phyloP scores from a whole-genome alignment of 2,329 filamentous ascomycete genomes.

The Fonsecaea multimorphosa region DNA sequence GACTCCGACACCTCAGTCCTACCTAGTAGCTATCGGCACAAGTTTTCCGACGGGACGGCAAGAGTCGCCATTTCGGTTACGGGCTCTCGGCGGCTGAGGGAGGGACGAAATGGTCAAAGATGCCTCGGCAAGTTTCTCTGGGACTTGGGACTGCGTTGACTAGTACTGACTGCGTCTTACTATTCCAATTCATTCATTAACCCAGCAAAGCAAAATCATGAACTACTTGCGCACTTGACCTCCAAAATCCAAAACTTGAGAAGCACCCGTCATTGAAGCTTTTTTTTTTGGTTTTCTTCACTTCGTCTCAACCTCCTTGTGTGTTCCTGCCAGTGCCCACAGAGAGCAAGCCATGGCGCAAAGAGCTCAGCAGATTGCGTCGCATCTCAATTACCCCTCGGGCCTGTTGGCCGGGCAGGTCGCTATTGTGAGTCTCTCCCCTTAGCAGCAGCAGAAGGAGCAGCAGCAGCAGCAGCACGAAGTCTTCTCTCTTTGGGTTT shows the following conservation, averaged over 20 bases:
- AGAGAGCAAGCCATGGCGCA: conserved; percentile 33
- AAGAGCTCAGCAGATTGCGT: conserved; percentile 65
- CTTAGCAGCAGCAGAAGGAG: background rate
- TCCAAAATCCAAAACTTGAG: no score
- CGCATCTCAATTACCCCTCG: conserved; percentile 80
- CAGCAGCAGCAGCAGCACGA: background rate
- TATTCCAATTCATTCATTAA: no score
- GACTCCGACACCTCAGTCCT: no score
- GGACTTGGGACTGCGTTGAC: no score
- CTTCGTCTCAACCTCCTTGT: background rate
- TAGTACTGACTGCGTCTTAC: no score
- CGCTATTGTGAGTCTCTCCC: conserved; percentile 62
- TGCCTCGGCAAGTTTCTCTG: background rate
- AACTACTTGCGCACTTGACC: no score
- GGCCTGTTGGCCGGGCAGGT: conserved; percentile 80
- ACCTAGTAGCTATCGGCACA: background rate
- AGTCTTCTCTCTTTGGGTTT: no score
- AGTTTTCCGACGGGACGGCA: background rate
- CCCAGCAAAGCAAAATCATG: no score
- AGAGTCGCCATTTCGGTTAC: background rate
- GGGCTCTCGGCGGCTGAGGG: background rate
- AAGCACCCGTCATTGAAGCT: no score
- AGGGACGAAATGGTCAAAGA: background rate
- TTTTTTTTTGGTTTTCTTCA: background rate
- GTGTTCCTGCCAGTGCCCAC: no score